phyloP scores from a whole-genome alignment of 1,284 basidiomycete genomes.

The Apiotrichum montevideense region DNA sequence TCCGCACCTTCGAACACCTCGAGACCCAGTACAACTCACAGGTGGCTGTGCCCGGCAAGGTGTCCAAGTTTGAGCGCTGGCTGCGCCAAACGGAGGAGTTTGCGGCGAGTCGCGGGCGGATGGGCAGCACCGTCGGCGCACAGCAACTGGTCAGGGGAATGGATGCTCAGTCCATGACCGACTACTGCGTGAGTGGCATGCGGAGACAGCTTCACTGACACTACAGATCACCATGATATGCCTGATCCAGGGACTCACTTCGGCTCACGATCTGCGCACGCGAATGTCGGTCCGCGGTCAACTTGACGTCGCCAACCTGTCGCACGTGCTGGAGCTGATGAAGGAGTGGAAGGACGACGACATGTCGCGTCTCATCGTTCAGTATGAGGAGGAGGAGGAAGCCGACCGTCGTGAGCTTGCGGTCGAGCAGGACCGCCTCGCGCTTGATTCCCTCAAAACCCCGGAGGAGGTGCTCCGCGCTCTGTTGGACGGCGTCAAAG shows the following conservation, averaged over 20 bases:
- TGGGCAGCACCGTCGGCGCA: constrained; percentile 92
- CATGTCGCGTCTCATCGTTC: constrained; percentile 64
- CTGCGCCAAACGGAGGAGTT: constrained; percentile 74
- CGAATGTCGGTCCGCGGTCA: constrained; percentile 52
- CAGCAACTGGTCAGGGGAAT: constrained; percentile 70
- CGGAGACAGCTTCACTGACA: too few species aligned
- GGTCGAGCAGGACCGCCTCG: constrained; percentile 65
- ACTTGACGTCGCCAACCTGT: constrained; percentile 82
- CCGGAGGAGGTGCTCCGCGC: constrained; percentile 84
- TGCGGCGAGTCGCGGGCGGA: constrained; percentile 78
- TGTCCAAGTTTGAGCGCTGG: constrained; percentile 75
- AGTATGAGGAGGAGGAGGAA: constrained; percentile 63
- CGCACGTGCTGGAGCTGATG: constrained; percentile 67
- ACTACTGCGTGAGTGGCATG: constrained; percentile 33
- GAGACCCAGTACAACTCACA: constrained; percentile 34
- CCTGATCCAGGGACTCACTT: constrained; percentile 27
- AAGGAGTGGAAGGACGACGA: constrained; percentile 55
- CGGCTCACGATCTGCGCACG: constrained; percentile 36
- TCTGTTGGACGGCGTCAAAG: constrained; percentile 65
- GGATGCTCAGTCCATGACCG: constrained; percentile 25
- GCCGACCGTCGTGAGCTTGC: constrained; percentile 73
- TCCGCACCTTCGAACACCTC: constrained; percentile 49
- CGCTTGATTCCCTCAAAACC: constrained; percentile 67
- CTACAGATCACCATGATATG: constrained; percentile 29
- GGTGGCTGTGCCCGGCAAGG: constrained; percentile 54